A percentile compares a stretch with the other conserved stretches of the same genome.
Evolutionary conservation across 2,329 filamentous ascomycete genomes (phyloP).

Genomic region (Colletotrichum sp.): DNA sequence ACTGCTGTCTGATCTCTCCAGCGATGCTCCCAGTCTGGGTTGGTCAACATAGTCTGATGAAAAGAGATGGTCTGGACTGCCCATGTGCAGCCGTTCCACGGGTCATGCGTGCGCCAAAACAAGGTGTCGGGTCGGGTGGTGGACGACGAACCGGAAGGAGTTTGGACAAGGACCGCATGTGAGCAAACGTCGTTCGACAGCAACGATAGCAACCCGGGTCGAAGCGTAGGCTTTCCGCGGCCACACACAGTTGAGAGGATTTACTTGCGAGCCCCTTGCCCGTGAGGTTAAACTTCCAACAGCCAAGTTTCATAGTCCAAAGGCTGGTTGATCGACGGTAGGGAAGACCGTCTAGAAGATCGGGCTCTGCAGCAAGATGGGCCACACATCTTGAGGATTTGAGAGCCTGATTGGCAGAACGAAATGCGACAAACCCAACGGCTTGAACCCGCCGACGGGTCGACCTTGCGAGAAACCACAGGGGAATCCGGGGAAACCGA

Average conservation of each 20-base stretch:
- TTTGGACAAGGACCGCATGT: background rate
- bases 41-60: background rate
- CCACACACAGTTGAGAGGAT: background rate
- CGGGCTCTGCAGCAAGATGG: background rate
- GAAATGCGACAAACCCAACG: background rate
- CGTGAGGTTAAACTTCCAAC: conserved; percentile 11
- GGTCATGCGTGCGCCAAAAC: background rate
- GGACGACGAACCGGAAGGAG: background rate
- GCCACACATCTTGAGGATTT: background rate
- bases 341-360: conserved; percentile 8
- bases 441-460: background rate
- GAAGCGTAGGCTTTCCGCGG: background rate
- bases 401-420: background rate
- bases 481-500: background rate
- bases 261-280: background rate
- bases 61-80: background rate
- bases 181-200: background rate
- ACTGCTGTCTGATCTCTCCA: conserved; percentile 17
- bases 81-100: background rate
- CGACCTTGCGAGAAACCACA: background rate
- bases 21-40: background rate
- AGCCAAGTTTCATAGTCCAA: conserved; percentile 14
- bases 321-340: conserved; percentile 1
- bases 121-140: background rate
- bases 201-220: background rate